A percentile compares a stretch with the other conserved stretches of the same genome.
Conservation (phyloP, 2,329 filamentous ascomycete genomes). For the Cephalotrichum gorgonifer region DNA sequence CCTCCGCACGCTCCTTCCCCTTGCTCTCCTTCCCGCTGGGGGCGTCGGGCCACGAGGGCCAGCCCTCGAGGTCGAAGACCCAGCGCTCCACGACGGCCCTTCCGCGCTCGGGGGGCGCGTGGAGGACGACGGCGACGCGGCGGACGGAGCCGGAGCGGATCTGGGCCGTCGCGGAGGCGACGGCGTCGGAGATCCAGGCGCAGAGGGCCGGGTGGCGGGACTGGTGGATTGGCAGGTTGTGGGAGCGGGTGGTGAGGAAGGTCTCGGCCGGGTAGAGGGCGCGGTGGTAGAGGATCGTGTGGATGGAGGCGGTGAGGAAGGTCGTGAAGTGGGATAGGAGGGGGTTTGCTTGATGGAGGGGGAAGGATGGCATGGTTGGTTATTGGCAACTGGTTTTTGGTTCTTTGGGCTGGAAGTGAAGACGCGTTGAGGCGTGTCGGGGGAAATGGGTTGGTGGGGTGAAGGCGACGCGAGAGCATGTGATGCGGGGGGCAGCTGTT, state of each 20-base stretch:
- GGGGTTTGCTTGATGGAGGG: slow-evolving; percentile 32
- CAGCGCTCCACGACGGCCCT: slow-evolving; percentile 38
- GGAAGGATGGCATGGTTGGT: slow-evolving; percentile 13
- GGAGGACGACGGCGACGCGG: slow-evolving; percentile 38
- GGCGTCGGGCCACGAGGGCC: slow-evolving; percentile 35
- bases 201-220: slow-evolving; percentile 79
- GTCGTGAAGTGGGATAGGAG: slow-evolving; percentile 63
- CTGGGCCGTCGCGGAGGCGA: slow-evolving; percentile 60
- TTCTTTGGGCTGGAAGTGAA: neutral
- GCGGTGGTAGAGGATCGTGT: slow-evolving; percentile 79
- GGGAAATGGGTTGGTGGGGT: neutral
- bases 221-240: slow-evolving; percentile 77
- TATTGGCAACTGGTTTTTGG: neutral
- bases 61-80: slow-evolving; percentile 45
- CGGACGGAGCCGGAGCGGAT: slow-evolving; percentile 46
- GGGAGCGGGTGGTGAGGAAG: slow-evolving; percentile 70
- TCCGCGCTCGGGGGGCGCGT: slow-evolving; percentile 17
- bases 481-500: neutral
- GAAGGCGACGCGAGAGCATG: slow-evolving; percentile 7
- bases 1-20: slow-evolving; percentile 12
- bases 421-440: neutral
- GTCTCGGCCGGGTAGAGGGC: slow-evolving; percentile 65
- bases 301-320: slow-evolving; percentile 74
- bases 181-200: slow-evolving; percentile 74
- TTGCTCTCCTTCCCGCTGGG: neutral